Percentiles rank a stretch among this genome's conserved stretches.
Conservation (phyloP, 2,329 filamentous ascomycete species). For the Colletotrichum incanum region DNA sequence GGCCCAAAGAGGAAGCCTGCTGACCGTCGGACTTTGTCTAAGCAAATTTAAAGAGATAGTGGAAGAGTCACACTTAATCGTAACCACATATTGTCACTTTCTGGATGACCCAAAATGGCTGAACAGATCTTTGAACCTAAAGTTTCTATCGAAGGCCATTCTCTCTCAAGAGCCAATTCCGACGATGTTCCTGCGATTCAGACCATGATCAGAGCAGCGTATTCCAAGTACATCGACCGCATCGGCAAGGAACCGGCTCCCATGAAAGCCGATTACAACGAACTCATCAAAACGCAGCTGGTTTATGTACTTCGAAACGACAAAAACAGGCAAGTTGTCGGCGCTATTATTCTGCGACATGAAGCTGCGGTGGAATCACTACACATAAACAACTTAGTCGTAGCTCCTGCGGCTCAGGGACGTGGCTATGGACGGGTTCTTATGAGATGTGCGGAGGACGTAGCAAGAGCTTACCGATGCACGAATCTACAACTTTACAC, state of each 20-base stretch:
- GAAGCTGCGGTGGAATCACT: background rate
- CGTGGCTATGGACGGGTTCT: background rate
- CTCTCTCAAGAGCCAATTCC: background rate
- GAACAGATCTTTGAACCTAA: background rate
- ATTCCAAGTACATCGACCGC: slow-evolving; percentile 53
- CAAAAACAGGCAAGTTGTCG: background rate
- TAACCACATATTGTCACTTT: background rate
- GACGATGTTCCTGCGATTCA: slow-evolving; percentile 50
- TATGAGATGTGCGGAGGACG: background rate
- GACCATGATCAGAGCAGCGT: slow-evolving; percentile 50
- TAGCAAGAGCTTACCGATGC: background rate
- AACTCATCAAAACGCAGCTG: slow-evolving; percentile 48
- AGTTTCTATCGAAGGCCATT: background rate
- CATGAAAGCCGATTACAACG: slow-evolving; percentile 53
- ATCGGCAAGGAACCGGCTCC: slow-evolving; percentile 55
- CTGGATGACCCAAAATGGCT: background rate
- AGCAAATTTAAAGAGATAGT: background rate
- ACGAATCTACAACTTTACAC: slow-evolving; percentile 12
- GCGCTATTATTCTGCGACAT: slow-evolving; percentile 1
- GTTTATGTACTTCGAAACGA: slow-evolving; percentile 46
- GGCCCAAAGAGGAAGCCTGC: background rate
- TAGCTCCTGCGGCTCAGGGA: slow-evolving; percentile 1
- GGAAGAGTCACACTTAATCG: background rate
- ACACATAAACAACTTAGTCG: slow-evolving; percentile 14
- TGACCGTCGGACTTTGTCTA: background rate